These are phyloP conservation scores for Monosporozyma solicola DNA, from an alignment of 805 yeast species.

Conservation along the genomic window DNA sequence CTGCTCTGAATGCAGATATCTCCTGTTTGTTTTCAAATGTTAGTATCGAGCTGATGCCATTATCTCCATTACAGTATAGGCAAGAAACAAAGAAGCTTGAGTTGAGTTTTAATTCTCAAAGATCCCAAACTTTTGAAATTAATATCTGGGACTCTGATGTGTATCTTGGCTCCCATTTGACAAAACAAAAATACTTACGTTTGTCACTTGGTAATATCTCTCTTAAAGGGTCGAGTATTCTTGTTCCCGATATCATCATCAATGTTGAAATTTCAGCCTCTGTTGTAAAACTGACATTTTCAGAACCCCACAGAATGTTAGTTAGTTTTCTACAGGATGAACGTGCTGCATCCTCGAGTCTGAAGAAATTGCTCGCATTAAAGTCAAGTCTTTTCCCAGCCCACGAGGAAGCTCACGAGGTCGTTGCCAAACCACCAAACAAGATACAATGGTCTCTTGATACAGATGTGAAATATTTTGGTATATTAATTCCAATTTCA, in stretches of 20 bases:
- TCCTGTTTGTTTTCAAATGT: constrained; percentile 13
- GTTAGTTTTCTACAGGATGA: constrained; percentile 22
- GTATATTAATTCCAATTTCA: constrained; percentile 23
- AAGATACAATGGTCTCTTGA: constrained; percentile 14
- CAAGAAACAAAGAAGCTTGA: constrained; percentile 19
- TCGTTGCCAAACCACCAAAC: background rate
- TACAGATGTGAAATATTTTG: constrained; percentile 20
- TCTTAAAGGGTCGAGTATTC: constrained; percentile 5
- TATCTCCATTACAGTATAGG: constrained; percentile 18
- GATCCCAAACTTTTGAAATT: constrained; percentile 10
- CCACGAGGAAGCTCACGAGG: too few species aligned
- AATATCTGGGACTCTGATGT: constrained; percentile 21
- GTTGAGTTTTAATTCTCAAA: constrained; percentile 12
- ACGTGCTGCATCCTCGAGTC: constrained; percentile 16
- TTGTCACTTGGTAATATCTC: constrained; percentile 20
- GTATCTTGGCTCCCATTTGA: constrained; percentile 19
- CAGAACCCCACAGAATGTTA: constrained; percentile 23
- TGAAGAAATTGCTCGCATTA: constrained; percentile 9
- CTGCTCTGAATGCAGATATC: constrained; percentile 3
- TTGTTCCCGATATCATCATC: constrained; percentile 1
- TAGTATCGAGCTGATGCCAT: constrained; percentile 19
- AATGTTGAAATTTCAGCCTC: constrained; percentile 12
- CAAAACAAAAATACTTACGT: constrained; percentile 22
- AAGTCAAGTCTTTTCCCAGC: constrained; percentile 3
- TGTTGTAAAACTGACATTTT: constrained; percentile 19